Evolutionary conservation across 352 stramenopile genomes (phyloP).

Genomic region (Phytophthora sp.): DNA sequence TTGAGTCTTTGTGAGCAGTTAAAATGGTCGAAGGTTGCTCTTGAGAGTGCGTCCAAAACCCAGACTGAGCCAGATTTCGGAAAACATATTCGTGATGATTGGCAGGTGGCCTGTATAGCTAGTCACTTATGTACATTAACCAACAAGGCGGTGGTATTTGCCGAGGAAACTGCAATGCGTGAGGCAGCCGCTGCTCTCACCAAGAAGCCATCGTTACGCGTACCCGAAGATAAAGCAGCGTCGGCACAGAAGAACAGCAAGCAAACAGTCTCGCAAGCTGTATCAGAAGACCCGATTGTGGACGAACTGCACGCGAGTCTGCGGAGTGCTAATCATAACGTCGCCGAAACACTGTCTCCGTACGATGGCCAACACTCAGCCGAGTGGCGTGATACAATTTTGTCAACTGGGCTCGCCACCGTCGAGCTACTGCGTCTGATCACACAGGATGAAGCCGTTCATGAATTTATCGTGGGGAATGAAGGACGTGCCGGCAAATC

Average conservation of each 20-base stretch:
- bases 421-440: slow-evolving; percentile 24
- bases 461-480: background rate
- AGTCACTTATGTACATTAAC: slow-evolving; percentile 28
- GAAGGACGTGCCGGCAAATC: background rate
- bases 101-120: slow-evolving; percentile 16
- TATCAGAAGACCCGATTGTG: background rate
- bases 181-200: slow-evolving; percentile 51
- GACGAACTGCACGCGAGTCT: slow-evolving; percentile 21
- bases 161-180: slow-evolving; percentile 54
- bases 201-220: slow-evolving; percentile 45
- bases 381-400: slow-evolving; percentile 23
- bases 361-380: slow-evolving; percentile 19
- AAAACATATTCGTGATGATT: slow-evolving; percentile 16
- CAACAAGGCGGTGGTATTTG: slow-evolving; percentile 28
- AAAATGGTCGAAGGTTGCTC: slow-evolving; percentile 16
- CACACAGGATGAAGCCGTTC: slow-evolving; percentile 10
- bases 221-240: background rate
- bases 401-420: slow-evolving; percentile 11
- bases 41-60: slow-evolving; percentile 5
- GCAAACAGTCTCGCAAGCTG: background rate
- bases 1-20: slow-evolving; percentile 38
- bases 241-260: background rate
- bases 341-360: slow-evolving; percentile 6
- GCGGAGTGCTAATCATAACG: slow-evolving; percentile 6
- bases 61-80: slow-evolving; percentile 1